A percentile compares a stretch with the other conserved stretches of the same genome.
These are phyloP conservation scores for Dothiorella sarmentorum DNA, from an alignment of 2,329 filamentous ascomycete species.

Conservation along the genomic window DNA sequence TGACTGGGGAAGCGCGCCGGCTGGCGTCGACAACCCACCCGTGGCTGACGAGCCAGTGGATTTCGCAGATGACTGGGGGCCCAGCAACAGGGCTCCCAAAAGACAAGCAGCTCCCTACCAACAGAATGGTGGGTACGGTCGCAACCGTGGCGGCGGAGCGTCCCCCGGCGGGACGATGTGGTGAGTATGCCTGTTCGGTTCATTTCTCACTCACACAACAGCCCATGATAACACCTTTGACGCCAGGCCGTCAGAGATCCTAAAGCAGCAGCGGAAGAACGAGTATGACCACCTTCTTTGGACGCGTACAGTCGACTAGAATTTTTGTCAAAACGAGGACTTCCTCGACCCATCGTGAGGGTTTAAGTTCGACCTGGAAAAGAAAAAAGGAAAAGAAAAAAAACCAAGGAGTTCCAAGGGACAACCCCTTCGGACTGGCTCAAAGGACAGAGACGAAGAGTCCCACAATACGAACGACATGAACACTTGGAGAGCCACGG, in stretches of 20 bases:
- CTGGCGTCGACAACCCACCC: neutral
- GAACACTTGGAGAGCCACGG: too few species aligned
- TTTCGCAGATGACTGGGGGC: slow-evolving; percentile 5
- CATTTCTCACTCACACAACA: neutral
- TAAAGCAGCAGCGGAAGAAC: neutral
- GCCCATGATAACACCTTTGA: neutral
- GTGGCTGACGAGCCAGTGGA: neutral
- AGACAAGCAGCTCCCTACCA: neutral
- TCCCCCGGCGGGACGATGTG: neutral
- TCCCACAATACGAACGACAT: neutral
- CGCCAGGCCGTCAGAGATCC: neutral
- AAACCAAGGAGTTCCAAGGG: too few species aligned
- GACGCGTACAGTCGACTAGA: neutral
- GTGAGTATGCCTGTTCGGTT: neutral
- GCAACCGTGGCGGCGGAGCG: neutral
- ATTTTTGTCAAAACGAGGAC: neutral
- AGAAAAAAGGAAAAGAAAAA: neutral
- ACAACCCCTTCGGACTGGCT: slow-evolving; percentile 1
- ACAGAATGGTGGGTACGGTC: too few species aligned
- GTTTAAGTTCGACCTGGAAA: too few species aligned
- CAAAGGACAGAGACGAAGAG: neutral
- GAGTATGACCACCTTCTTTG: neutral
- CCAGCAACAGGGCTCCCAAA: neutral
- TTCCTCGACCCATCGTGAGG: too few species aligned
- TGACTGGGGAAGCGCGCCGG: neutral